These are phyloP conservation scores for Sporothrix humicola DNA, from an alignment of 2,329 filamentous ascomycete species.

Conservation along the genomic window DNA sequence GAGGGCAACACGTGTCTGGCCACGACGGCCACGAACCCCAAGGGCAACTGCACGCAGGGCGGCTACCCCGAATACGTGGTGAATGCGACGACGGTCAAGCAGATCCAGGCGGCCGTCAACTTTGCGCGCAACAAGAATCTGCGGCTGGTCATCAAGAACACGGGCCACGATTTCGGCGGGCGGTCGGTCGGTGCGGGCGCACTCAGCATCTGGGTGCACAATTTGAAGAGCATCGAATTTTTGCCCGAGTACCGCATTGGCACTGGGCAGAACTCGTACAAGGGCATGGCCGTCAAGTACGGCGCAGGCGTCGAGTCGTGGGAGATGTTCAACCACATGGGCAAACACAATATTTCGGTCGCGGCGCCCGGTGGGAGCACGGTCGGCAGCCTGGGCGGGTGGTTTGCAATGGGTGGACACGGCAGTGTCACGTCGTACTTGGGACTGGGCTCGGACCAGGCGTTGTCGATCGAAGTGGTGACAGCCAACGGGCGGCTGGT, in stretches of 20 bases:
- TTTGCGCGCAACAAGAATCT: constrained; percentile 46
- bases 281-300: constrained; percentile 44
- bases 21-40: constrained; percentile 34
- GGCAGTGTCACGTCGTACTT: constrained; percentile 52
- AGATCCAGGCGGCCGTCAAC: constrained; percentile 46
- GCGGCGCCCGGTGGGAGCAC: constrained; percentile 45
- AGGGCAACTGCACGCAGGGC: constrained; percentile 44
- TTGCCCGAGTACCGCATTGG: constrained; percentile 43
- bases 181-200: constrained; percentile 55
- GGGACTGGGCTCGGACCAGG: constrained; percentile 60
- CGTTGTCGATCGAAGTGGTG: constrained; percentile 55
- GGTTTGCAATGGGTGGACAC: constrained; percentile 59
- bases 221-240: constrained; percentile 52
- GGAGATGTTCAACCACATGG: constrained; percentile 46
- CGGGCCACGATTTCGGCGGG: constrained; percentile 55
- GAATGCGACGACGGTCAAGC: constrained; percentile 46
- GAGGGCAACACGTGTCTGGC: constrained; percentile 45
- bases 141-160: constrained; percentile 50
- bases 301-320: constrained; percentile 47
- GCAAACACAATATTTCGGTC: constrained; percentile 43
- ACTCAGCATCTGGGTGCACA: constrained; percentile 57
- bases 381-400: constrained; percentile 56
- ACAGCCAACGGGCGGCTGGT: constrained; percentile 54
- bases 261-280: constrained; percentile 36
- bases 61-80: constrained; percentile 48